These are phyloP conservation scores for Oryza glumipatula DNA, from an alignment of 176 grass and related monocot species.

Conservation along the genomic window DNA sequence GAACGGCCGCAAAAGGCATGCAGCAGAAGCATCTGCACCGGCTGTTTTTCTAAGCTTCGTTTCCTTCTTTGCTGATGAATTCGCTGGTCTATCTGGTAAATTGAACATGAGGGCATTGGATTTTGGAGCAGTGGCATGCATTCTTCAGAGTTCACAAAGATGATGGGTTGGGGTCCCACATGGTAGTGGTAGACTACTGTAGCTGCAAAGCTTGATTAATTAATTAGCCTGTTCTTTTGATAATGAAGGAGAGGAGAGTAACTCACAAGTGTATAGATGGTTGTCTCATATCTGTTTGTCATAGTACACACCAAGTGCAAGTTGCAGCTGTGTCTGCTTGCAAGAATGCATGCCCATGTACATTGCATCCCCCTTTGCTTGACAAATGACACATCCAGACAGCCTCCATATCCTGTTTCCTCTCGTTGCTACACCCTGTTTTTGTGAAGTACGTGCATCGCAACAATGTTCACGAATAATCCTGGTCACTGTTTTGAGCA, in stretches of 20 bases:
- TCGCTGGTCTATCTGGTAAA: neutral
- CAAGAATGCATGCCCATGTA: neutral
- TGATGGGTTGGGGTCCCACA: neutral
- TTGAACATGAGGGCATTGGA: neutral
- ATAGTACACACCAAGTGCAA: neutral
- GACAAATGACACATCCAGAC: neutral
- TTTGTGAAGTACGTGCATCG: too few relatives aligned
- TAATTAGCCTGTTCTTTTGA: neutral
- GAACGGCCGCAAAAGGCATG: neutral
- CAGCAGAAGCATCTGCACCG: slow-evolving; percentile 19
- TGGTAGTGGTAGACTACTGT: neutral
- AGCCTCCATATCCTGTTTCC: too few relatives aligned
- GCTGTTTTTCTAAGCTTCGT: neutral
- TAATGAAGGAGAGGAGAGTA: neutral
- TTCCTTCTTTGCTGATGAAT: neutral
- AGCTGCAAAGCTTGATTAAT: neutral
- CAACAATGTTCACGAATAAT: too few relatives aligned
- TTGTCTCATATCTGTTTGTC: neutral
- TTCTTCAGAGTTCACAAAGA: neutral
- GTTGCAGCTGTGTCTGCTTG: neutral
- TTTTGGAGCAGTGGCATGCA: neutral
- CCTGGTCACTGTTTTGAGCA: too few relatives aligned
- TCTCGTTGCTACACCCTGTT: too few relatives aligned
- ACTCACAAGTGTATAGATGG: neutral
- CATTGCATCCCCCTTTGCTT: slow-evolving; percentile 3